A percentile compares a stretch with the other conserved stretches of the same genome.
Evolutionary conservation across 768 basidiomycete species (phyloP).

Genomic region (Russula olivacea): DNA sequence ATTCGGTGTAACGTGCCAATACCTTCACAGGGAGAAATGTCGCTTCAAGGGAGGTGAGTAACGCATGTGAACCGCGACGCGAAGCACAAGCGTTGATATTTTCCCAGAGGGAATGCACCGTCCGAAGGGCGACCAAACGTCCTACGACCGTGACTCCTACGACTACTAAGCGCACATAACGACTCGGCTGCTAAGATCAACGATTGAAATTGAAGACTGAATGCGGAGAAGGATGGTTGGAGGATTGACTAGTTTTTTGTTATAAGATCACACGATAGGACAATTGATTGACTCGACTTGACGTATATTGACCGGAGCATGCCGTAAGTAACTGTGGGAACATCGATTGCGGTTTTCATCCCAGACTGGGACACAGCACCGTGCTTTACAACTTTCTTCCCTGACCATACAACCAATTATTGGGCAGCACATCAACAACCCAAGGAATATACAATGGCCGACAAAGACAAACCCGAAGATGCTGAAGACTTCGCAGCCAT

Average conservation of each 20-base stretch:
- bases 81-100: neutral
- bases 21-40: constrained; percentile 74
- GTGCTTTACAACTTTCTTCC: neutral
- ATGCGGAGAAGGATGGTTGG: neutral
- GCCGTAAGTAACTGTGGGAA: constrained; percentile 48
- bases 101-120: constrained; percentile 40
- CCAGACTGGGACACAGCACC: no score
- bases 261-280: neutral
- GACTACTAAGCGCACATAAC: neutral
- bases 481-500: constrained; percentile 65
- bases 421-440: neutral
- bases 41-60: constrained; percentile 74
- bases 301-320: neutral
- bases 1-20: constrained; percentile 51
- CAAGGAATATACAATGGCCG: constrained; percentile 8
- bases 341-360: constrained; percentile 45
- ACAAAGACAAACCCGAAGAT: constrained; percentile 45
- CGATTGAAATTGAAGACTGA: constrained; percentile 5
- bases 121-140: constrained; percentile 11
- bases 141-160: no score
- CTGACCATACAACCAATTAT: neutral
- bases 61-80: neutral
- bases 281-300: constrained; percentile 10
- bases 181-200: constrained; percentile 1
- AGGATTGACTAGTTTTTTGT: neutral